Evolutionary conservation across 2,329 filamentous ascomycete genomes (phyloP).

Genomic region (Ophiostoma angusticollis): DNA sequence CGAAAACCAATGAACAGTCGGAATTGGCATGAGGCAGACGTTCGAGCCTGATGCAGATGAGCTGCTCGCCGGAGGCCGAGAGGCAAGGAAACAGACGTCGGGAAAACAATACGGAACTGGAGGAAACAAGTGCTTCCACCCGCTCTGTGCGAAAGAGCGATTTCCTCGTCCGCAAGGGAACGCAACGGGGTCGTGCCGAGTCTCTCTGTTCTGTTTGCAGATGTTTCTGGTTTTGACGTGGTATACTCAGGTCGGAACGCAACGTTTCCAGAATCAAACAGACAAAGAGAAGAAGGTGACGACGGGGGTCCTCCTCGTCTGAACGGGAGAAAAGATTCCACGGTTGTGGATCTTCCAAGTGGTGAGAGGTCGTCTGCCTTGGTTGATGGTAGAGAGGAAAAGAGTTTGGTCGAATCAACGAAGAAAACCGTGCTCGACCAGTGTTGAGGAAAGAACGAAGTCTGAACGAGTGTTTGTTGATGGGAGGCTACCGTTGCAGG

Average conservation of each 20-base stretch:
- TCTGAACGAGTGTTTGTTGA: slow-evolving; percentile 18
- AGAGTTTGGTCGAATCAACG: slow-evolving; percentile 3
- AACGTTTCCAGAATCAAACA: background rate
- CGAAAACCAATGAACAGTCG: background rate
- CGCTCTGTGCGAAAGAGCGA: too few species aligned
- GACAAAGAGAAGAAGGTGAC: background rate
- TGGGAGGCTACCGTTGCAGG: slow-evolving; percentile 27
- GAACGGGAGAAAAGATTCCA: background rate
- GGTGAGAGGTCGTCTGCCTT: background rate
- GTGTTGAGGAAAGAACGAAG: slow-evolving; percentile 19
- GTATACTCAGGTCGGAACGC: too few species aligned
- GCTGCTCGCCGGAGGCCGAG: too few species aligned
- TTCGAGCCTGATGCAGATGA: too few species aligned
- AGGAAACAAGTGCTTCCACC: too few species aligned
- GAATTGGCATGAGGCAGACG: too few species aligned
- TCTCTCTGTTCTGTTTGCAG: too few species aligned
- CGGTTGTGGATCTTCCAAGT: background rate
- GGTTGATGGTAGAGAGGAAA: slow-evolving; percentile 1
- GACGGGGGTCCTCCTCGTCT: background rate
- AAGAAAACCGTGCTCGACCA: slow-evolving; percentile 3
- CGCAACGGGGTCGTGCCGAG: too few species aligned
- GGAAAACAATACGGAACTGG: too few species aligned
- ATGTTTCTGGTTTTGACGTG: too few species aligned
- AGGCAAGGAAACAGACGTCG: too few species aligned
- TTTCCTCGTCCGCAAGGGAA: too few species aligned